Base-by-base conservation (phyloP, 2,329 filamentous ascomycete genomes). In the Helminthosporium solani region DNA sequence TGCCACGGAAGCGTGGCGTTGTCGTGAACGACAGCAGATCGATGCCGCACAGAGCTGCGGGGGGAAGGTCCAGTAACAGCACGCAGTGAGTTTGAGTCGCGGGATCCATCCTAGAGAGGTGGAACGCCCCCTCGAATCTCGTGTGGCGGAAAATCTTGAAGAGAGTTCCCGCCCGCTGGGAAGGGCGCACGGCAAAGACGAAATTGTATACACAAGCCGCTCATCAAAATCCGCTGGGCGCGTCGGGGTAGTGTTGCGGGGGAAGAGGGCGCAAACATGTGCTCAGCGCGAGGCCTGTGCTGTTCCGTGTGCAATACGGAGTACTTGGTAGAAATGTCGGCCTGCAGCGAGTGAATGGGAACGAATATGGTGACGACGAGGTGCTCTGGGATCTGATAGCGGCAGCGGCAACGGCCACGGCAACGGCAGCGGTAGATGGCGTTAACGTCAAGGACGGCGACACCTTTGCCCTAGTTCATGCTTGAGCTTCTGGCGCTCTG, bases 11-110 rank as follows among this genome's bases (percentile, higher is more conserved):
- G 42, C 78, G 77, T 9, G 79, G 72, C 9, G 81, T 81, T 3
- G 81, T 80, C 14, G 80, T 84, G 66, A 86, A 85, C 36, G 82
- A 81, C 40, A 85, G 74, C 39, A 79, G 54, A 61, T 80, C 68
- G 60, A 82, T 77, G 49, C 78, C 82, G 53, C 78, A 77, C 12
- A 79, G 67, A 1, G 77, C 74, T 38, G 72, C 63, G 25, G 70
- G 66, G 7, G 73, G 68, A 8, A 75, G 66, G 44, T 74, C 68
- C n/a, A 78, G 67, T 2, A 77, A 60, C 4, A 78, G 66, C 21
- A 69, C 58, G 41, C 63, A 68, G 45, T 65, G 63, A 37, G 64
- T 68, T 39, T 58, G 58, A 16, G 57, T 54, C n/a, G 63, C 55
- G n/a, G 62, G 62, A 42, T 61, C 61, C 66, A 70, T 69, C 36